Base-by-base conservation (phyloP, 495 filamentous ascomycete genomes). In the Aspergillus hancockii region DNA sequence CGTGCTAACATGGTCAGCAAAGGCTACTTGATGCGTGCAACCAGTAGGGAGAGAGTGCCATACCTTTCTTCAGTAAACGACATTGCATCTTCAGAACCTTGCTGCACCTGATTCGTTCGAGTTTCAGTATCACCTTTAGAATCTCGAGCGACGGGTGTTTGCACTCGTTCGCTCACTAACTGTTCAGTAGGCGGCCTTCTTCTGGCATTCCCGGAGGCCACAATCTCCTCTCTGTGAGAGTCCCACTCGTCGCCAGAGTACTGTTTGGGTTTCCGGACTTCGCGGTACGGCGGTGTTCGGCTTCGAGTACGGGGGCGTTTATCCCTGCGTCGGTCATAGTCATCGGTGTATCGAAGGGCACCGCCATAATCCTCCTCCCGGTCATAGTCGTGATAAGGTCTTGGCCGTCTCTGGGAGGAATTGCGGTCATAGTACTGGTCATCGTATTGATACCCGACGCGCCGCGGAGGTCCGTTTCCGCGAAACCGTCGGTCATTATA, bases 271-370 rank as follows among this genome's bases (percentile, higher is more conserved):
- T 75, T 78, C 56, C 75, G 70, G 25, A 70, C 61, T 61, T 78
- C 74, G 49, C 66, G 75, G 52, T 75, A 76, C 10, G 78, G 18
- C 43, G 43, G 79, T 9, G 79, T 80, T 52, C 86, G 86, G 70
- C 88, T 92, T 47, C 85, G 83, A 49, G 85, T 87, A 45, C 86
- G 83, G 47, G 80, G 76, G 18, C 87, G 84, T 68, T 91, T 91
- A 23, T 85, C 81, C 59, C 63, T 63, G 56, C 78, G 73, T 59
- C 75, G 79, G 58, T 86, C 83, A 65, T 85, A 80, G 63, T 85
- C 81, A 65, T 88, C 83, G 59, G 80, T 81, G 60, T 85, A 83
- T 32, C 72, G 76, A 4, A 81, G 68, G 16, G 71, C 65, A 53
- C 73, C 74, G 25, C 71, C 70, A 31, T 81, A 77, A 18, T 77